Base-by-base conservation (phyloP, 768 basidiomycete species). In the Trichaptum fuscoviolaceum region DNA sequence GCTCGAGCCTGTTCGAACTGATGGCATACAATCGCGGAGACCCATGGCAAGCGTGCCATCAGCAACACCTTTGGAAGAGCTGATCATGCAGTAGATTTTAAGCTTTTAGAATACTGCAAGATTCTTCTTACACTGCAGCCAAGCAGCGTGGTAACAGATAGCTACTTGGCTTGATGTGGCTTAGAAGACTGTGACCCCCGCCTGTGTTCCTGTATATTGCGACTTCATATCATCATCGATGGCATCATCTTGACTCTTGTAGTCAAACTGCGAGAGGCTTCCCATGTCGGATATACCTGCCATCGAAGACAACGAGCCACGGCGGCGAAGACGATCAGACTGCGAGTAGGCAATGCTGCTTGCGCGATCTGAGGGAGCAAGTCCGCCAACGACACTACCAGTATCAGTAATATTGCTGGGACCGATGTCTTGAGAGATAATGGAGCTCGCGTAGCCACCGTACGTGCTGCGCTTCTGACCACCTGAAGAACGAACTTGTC, bases 401-500 rank as follows among this genome's bases (percentile, higher is more conserved):
- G 77, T 80, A 69, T 89, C 88, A 12, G 84, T 83, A 61, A 81
- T 79, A 65, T 75, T 78, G 64, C 81, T 77, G 68, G 85, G 84
- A 0, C 89, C 89, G 42, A 84, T 90, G 75, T 96, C 95, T 75
- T 97, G 96, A 18, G 94, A 96, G 66, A 96, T 89, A 76, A 96
- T 92, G 23, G 94, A 96, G 36, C 91, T 93, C 2, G 95, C 94
- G 73, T 95, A 95, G 71, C 87, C 79, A 73, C 86, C 82, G 72
- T 94, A 91, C 30, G 84, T 82, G 77, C 89, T 89, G 68, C 91
- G 87, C 76, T 93, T 95, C 5, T 83, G 84, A 52, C 85, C 87
- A 67, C 85, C 84, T 58, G 80, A 81, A 20, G 85, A 85, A 26
- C 92, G 85, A 66, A 87, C 84, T 63, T 87, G 78, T 60, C 89